These are phyloP conservation scores for Solanum chilense DNA, from an alignment of 257 asterid species.

Conservation along the genomic window DNA sequence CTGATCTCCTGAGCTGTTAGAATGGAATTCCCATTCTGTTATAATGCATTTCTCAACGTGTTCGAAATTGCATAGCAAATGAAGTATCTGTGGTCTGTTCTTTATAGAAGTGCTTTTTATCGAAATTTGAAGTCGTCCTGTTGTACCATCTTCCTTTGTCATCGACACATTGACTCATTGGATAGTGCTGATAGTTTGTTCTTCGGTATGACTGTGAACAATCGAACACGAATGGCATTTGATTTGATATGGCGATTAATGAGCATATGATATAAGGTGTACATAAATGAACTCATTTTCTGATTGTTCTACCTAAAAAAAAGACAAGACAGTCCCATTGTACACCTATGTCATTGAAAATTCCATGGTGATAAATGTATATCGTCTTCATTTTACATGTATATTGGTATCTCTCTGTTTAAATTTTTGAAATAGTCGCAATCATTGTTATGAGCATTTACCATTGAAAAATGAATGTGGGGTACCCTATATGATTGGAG, in stretches of 20 bases:
- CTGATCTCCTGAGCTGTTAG: neutral
- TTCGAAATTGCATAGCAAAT: neutral
- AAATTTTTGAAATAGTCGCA: constrained; percentile 1
- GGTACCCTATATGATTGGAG: constrained; percentile 2
- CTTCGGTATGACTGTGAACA: neutral
- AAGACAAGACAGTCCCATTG: neutral
- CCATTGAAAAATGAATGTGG: neutral
- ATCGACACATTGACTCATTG: neutral
- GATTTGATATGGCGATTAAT: neutral
- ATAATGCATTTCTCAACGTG: neutral
- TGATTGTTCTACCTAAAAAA: neutral
- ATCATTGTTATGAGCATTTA: neutral
- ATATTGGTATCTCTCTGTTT: neutral
- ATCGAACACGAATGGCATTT: neutral
- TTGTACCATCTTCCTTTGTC: neutral
- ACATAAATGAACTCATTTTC: neutral
- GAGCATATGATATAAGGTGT: neutral
- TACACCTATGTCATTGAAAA: neutral
- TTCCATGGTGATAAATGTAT: neutral
- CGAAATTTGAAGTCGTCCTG: neutral
- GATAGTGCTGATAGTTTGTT: neutral
- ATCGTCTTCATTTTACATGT: neutral
- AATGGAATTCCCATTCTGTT: neutral
- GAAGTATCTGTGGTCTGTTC: neutral
- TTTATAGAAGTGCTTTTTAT: neutral